phyloP scores from a whole-genome alignment of 2,329 filamentous ascomycete species.

The Phoma sp. region DNA sequence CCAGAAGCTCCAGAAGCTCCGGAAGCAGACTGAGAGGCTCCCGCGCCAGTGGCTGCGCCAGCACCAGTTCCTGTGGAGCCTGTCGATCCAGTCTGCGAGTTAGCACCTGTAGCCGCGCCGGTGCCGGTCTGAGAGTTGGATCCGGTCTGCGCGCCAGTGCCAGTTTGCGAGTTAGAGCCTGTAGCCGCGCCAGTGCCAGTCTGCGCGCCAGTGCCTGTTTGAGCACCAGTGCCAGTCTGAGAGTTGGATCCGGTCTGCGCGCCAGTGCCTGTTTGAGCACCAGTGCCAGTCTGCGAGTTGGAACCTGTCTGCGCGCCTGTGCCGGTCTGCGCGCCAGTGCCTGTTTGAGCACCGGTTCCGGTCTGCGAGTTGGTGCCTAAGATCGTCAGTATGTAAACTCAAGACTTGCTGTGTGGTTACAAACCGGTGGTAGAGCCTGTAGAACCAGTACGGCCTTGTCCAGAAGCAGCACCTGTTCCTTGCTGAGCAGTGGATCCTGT shows the following conservation, averaged over 20 bases:
- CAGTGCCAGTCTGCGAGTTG: neutral
- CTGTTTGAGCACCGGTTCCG: neutral
- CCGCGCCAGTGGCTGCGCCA: too few species aligned
- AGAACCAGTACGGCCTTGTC: neutral
- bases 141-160: neutral
- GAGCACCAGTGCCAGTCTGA: neutral
- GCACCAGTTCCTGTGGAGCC: too few species aligned
- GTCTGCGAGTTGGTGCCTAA: neutral
- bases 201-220: slow-evolving; percentile 3
- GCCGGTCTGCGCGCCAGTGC: neutral
- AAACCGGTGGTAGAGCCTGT: neutral
- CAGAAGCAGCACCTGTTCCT: neutral
- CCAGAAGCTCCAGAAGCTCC: neutral
- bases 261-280: neutral
- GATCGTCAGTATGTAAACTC: neutral
- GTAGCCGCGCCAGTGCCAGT: too few species aligned
- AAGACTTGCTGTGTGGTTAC: neutral
- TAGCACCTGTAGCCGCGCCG: neutral
- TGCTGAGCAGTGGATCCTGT: neutral
- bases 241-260: neutral
- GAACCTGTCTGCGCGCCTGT: neutral
- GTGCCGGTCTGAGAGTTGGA: neutral
- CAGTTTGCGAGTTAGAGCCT: neutral
- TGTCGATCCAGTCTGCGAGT: neutral
- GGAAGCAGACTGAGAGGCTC: neutral